These are phyloP conservation scores for Rhizopus delemar DNA, from an alignment of 371 early-diverging fungal species.

Conservation along the genomic window DNA sequence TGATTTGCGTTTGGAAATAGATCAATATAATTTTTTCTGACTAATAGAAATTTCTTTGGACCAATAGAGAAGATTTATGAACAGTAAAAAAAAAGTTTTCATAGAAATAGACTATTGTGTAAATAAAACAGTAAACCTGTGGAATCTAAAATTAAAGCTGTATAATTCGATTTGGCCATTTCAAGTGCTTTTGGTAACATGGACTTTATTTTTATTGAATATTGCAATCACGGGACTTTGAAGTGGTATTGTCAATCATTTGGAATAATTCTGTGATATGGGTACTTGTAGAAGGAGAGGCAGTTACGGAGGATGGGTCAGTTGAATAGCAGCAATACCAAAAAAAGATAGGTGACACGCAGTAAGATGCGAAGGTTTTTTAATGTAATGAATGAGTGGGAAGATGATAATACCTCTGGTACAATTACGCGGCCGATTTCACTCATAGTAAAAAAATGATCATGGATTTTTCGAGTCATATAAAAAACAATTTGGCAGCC, in stretches of 20 bases:
- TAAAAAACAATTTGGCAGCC: conserved; percentile 15
- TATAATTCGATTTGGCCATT: conserved; percentile 16
- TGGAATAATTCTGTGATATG: conserved; percentile 31
- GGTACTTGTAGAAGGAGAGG: conserved; percentile 30
- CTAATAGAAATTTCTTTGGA: too few relatives aligned
- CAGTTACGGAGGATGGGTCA: conserved; percentile 20
- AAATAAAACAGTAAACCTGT: too few relatives aligned
- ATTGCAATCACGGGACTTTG: conserved; percentile 25
- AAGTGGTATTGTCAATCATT: conserved; percentile 29
- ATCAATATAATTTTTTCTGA: too few relatives aligned
- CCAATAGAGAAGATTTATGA: too few relatives aligned
- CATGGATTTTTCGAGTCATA: conserved; percentile 31
- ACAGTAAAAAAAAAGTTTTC: too few relatives aligned
- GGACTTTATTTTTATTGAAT: conserved; percentile 31
- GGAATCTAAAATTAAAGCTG: too few relatives aligned
- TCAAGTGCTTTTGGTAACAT: conserved; percentile 23
- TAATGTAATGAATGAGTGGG: conserved; percentile 11
- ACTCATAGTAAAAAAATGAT: conserved; percentile 25
- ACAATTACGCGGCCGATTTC: conserved; percentile 10
- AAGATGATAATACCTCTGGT: conserved; percentile 20
- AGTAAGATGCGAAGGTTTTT: conserved; percentile 12
- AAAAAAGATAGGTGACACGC: conserved; percentile 9
- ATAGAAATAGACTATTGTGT: too few relatives aligned
- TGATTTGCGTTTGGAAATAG: too few relatives aligned
- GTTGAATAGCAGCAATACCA: not conserved